A percentile compares a stretch with the other conserved stretches of the same genome.
phyloP scores from a whole-genome alignment of 2,329 filamentous ascomycete species.

The Phialophora tarda region DNA sequence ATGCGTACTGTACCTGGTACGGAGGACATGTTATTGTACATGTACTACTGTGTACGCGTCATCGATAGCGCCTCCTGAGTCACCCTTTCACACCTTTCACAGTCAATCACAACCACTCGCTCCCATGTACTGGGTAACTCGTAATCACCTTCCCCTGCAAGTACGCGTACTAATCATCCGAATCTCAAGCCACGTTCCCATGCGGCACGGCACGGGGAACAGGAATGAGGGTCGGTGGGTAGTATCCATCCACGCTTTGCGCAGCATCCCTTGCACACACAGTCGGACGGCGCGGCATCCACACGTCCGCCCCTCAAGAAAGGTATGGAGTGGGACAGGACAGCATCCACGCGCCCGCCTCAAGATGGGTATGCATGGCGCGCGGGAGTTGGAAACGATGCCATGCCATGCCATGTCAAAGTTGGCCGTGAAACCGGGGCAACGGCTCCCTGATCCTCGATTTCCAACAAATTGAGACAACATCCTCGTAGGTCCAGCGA shows the following conservation, averaged over 20 bases:
- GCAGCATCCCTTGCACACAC: neutral
- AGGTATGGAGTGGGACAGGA: neutral
- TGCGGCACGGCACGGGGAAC: conserved; percentile 1
- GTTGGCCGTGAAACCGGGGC: neutral
- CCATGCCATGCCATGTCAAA: neutral
- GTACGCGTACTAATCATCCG: neutral
- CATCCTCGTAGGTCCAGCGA: too few species aligned
- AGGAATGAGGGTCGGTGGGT: neutral
- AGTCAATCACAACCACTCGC: neutral
- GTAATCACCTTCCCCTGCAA: neutral
- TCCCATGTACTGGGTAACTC: too few species aligned
- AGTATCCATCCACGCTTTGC: neutral
- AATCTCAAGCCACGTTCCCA: neutral
- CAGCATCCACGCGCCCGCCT: neutral
- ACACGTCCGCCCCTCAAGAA: neutral
- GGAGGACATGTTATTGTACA: too few species aligned
- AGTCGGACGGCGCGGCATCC: neutral
- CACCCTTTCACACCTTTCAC: neutral
- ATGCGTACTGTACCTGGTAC: neutral
- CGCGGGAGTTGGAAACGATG: neutral
- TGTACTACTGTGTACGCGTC: neutral
- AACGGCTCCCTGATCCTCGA: neutral
- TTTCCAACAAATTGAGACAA: neutral
- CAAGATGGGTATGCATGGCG: neutral
- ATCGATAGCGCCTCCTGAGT: neutral